Percentiles rank a stretch among this genome's conserved stretches.
Evolutionary conservation across 148 eudicot species (phyloP).

Genomic region (Heliamphora exappendiculata): DNA sequence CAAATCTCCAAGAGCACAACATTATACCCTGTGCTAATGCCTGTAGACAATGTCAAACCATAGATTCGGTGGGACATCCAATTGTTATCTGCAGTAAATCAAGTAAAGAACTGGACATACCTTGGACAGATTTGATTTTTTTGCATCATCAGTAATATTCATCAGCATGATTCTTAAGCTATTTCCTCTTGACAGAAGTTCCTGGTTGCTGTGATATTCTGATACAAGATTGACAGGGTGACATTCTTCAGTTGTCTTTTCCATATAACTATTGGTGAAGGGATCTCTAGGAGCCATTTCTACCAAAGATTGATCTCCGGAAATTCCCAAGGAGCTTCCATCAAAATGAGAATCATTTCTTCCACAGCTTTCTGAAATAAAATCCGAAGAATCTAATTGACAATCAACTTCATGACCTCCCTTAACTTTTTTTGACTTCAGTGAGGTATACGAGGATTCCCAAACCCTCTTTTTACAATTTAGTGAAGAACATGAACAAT

Average conservation of each 20-base stretch:
- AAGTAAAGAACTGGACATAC: constrained; percentile 22
- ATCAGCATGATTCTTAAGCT: constrained; percentile 54
- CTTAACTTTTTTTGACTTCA: constrained; percentile 81
- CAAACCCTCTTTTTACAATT: constrained; percentile 53
- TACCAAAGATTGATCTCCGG: constrained; percentile 14
- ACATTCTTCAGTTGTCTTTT: constrained; percentile 17
- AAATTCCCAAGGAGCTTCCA: constrained; percentile 20
- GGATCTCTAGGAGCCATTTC: constrained; percentile 22
- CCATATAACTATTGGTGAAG: constrained; percentile 13
- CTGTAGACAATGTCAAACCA: neutral
- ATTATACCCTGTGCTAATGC: neutral
- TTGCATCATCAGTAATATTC: constrained; percentile 79
- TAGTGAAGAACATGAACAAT: constrained; percentile 33
- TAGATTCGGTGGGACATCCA: neutral
- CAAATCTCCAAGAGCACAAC: neutral
- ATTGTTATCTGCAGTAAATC: neutral
- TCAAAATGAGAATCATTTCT: constrained; percentile 15
- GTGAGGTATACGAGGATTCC: constrained; percentile 61
- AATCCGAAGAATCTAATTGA: constrained; percentile 24
- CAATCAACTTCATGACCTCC: constrained; percentile 47
- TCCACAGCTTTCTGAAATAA: constrained; percentile 21
- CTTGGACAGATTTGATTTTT: constrained; percentile 61
- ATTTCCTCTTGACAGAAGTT: constrained; percentile 18
- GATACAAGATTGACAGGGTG: constrained; percentile 9
- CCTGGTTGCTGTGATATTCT: constrained; percentile 13